Base-by-base conservation (phyloP, 2,329 filamentous ascomycete genomes). In the Emmonsia crescens region DNA sequence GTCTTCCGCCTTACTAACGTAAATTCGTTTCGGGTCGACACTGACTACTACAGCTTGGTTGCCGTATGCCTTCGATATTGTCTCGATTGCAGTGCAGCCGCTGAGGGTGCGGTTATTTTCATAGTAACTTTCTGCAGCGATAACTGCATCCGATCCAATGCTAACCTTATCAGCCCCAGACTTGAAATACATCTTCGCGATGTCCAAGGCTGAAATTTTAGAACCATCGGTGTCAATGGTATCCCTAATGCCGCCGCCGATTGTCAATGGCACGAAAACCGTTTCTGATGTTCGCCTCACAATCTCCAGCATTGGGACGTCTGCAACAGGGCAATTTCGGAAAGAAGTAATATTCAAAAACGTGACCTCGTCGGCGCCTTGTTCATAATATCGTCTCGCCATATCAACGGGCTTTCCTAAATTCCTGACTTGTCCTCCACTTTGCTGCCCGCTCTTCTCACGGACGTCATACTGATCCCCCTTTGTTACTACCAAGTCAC, bases 311-410 rank as follows among this genome's bases (percentile, higher is more conserved):
- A 99, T 99, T 8, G 94, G 94, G 3, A 92, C 80, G 77, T 99
- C 94, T 66, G 87, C 89, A 14, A 97, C 77, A 8, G 94, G 94
- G 66, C 91, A 96, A 78, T 97, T 94, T 64, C 94, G 87, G 83
- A 99, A 99, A 24, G 89, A 94, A 1, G 93, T 99, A 72, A 99
- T 99, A 81, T 99, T 99, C 67, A 99, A 82, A 76, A 99, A 99
- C 0, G 93, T 96, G 61, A 99, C 84, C 77, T 99, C 94, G 75
- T 99, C 94, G 14, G 94, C 92, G 63, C 94, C 94, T 77, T 96
- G 91, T 71, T 95, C 88, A 79, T 97, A 99, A 80, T 99, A 99
- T 70, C 85, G 86, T 75, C 85, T 85, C 9, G 94, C 94, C 84
- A 99, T 89, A 66, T 96, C 91, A 57, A 99, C 92, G 1, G 94